Percentiles rank a stretch among this genome's conserved stretches.
Conservation (phyloP, 345 rosid genomes). For the Ceriops zippeliana region DNA sequence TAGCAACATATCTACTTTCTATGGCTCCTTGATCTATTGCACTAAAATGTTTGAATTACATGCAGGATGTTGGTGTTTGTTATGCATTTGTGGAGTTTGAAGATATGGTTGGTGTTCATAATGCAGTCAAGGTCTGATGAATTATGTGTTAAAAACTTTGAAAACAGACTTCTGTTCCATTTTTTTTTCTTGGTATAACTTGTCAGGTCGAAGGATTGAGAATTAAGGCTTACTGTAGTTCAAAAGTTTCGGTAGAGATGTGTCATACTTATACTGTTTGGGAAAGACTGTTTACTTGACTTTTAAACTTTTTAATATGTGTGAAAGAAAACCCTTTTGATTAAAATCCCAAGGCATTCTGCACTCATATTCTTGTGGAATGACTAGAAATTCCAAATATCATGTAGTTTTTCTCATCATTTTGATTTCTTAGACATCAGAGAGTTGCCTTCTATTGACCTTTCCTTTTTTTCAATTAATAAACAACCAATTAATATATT, state of each 20-base stretch:
- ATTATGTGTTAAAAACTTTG: neutral
- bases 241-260: neutral
- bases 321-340: too few relatives aligned
- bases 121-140: slow-evolving; percentile 48
- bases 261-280: neutral
- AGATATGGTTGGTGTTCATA: slow-evolving; percentile 53
- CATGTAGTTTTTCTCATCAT: neutral
- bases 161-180: neutral
- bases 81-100: slow-evolving; percentile 77
- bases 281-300: neutral
- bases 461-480: neutral
- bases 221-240: neutral
- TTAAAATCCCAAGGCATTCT: neutral
- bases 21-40: neutral
- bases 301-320: neutral
- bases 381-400: neutral
- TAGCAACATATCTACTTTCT: neutral
- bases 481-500: neutral
- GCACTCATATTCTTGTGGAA: neutral
- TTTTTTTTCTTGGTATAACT: neutral
- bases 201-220: neutral
- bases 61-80: slow-evolving; percentile 71
- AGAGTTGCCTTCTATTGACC: neutral
- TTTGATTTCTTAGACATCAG: neutral
- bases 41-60: slow-evolving; percentile 8